Conservation (phyloP, 306 rosid genomes). For the Malus asiatica region DNA sequence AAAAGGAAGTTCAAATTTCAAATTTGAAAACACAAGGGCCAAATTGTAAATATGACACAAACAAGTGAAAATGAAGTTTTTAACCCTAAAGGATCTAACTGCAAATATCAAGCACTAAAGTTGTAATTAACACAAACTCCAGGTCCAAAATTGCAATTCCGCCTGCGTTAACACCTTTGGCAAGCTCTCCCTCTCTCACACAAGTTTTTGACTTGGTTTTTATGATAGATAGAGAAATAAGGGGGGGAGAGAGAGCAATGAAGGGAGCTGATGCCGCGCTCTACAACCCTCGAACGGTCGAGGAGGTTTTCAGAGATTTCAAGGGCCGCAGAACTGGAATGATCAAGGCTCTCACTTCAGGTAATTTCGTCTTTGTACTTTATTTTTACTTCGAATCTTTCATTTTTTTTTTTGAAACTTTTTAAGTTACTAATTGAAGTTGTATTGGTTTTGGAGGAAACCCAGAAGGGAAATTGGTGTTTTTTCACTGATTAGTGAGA, state of each 20-base stretch:
- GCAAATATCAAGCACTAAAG: neutral
- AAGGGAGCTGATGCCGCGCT: slow-evolving; percentile 44
- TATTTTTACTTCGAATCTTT: neutral
- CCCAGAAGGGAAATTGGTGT: neutral
- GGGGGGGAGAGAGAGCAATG: slow-evolving; percentile 24
- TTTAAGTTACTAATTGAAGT: neutral
- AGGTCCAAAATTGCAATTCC: neutral
- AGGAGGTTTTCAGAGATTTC: slow-evolving; percentile 90
- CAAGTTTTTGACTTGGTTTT: slow-evolving; percentile 10
- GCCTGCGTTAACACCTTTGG: neutral
- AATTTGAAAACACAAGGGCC: neutral
- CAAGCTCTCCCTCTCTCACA: neutral
- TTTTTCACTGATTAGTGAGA: neutral
- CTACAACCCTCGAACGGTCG: slow-evolving; percentile 84
- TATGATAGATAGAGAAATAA: neutral
- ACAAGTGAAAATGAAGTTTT: neutral
- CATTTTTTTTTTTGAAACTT: neutral
- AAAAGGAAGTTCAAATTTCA: neutral
- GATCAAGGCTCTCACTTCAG: slow-evolving; percentile 81
- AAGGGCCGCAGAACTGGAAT: slow-evolving; percentile 79
- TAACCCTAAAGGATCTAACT: neutral
- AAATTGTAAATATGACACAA: neutral
- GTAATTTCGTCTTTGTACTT: slow-evolving; percentile 21
- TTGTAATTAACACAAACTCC: neutral
- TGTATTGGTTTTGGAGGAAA: neutral